Percentiles rank a stretch among this genome's conserved stretches.
Evolutionary conservation across 176 grass and related monocot species (phyloP).

Genomic region (Aegilops tauschii): DNA sequence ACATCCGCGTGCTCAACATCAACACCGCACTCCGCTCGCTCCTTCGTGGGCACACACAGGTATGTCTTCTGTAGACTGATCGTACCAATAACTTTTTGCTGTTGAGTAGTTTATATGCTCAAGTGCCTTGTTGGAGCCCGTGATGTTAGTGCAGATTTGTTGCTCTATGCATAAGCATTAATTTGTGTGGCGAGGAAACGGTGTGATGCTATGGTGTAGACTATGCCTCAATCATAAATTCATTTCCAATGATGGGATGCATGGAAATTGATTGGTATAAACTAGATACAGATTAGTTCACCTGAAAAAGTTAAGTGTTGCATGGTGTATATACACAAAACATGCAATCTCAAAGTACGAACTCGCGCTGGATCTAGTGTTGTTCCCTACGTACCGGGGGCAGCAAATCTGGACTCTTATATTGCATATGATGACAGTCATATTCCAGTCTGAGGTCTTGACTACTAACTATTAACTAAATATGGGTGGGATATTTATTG

Average conservation of each 20-base stretch:
- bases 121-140: not conserved
- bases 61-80: not conserved
- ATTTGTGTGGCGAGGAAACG: not conserved
- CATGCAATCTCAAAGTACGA: not conserved
- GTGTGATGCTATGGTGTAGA: not conserved
- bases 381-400: not conserved
- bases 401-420: not conserved
- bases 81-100: not conserved
- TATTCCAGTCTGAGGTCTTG: not conserved
- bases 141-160: not conserved
- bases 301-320: not conserved
- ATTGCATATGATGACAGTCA: not conserved
- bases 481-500: not conserved
- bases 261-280: not conserved
- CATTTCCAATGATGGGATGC: not conserved
- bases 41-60: slow-evolving; percentile 81
- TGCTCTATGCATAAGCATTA: not conserved
- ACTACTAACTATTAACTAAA: not conserved
- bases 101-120: not conserved
- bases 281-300: not conserved
- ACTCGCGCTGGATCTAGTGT: not conserved
- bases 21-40: slow-evolving; percentile 88
- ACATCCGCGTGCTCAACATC: slow-evolving; percentile 91
- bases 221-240: not conserved
- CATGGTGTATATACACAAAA: not conserved